Evolutionary conservation across 495 filamentous ascomycete genomes (phyloP).

Genomic region (Penicillium dipodomyicola): DNA sequence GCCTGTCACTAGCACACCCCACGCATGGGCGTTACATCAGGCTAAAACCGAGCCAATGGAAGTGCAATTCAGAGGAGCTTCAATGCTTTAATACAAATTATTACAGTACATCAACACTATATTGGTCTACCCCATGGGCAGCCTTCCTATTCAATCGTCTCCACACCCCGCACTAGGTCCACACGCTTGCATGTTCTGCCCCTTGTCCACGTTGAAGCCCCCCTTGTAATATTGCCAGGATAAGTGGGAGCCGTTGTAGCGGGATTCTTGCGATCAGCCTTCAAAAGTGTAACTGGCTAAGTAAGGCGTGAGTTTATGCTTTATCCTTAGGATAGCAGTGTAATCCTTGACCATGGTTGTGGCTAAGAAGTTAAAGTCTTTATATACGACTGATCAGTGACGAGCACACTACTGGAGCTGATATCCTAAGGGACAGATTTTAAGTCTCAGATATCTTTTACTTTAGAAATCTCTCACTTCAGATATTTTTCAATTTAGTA

Average conservation of each 20-base stretch:
- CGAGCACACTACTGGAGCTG: background rate
- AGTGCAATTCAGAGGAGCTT: background rate
- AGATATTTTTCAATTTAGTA: background rate
- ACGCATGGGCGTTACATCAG: background rate
- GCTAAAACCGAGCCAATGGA: background rate
- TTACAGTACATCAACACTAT: background rate
- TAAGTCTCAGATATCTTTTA: background rate
- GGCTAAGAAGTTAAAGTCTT: background rate
- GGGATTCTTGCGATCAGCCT: too few relatives aligned
- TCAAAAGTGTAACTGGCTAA: too few relatives aligned
- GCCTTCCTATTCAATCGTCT: background rate
- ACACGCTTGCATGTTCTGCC: background rate
- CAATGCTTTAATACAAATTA: background rate
- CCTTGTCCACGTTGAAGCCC: background rate
- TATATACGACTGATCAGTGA: background rate
- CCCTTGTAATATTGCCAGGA: background rate
- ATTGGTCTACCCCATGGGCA: background rate
- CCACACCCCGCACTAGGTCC: background rate
- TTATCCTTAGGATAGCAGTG: too few relatives aligned
- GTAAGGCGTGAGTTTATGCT: too few relatives aligned
- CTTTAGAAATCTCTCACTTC: background rate
- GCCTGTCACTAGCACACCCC: conserved; percentile 3
- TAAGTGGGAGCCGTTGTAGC: background rate
- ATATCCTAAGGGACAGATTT: background rate
- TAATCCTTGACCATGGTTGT: too few relatives aligned